phyloP scores from a whole-genome alignment of 805 yeast species.

The Schizosaccharomyces octosporus region DNA sequence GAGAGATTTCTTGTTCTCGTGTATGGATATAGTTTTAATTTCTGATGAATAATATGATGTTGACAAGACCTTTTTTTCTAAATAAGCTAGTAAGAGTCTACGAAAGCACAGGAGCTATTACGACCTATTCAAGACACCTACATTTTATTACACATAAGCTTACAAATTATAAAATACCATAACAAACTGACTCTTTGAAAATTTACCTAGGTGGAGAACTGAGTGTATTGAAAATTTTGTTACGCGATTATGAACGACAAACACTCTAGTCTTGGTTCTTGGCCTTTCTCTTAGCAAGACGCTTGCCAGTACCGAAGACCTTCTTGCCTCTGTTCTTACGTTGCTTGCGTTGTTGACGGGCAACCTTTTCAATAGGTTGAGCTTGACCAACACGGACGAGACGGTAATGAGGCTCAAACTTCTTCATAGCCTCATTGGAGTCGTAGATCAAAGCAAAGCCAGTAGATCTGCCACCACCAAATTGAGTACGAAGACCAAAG shows the following conservation, averaged over 20 bases:
- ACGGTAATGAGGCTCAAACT: constrained; percentile 98
- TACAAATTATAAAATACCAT: not conserved
- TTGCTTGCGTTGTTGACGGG: constrained; percentile 78
- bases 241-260: no score
- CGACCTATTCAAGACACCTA: no score
- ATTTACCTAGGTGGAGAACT: not conserved
- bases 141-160: not conserved
- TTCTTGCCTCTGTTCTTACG: constrained; percentile 37
- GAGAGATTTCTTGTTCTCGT: no score
- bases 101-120: no score
- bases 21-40: no score
- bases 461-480: constrained; percentile 98
- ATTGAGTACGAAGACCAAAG: constrained; percentile 97
- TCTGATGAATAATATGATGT: no score
- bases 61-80: no score
- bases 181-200: not conserved
- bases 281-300: constrained; percentile 46
- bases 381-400: constrained; percentile 97
- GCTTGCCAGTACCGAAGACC: constrained; percentile 90
- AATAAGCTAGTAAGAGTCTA: no score
- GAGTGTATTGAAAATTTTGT: not conserved
- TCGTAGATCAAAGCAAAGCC: constrained; percentile 98
- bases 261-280: constrained; percentile 6
- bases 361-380: constrained; percentile 82
- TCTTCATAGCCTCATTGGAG: constrained; percentile 92